These are phyloP conservation scores for Solanum medicagineum DNA, from an alignment of 257 asterid species.

Conservation along the genomic window DNA sequence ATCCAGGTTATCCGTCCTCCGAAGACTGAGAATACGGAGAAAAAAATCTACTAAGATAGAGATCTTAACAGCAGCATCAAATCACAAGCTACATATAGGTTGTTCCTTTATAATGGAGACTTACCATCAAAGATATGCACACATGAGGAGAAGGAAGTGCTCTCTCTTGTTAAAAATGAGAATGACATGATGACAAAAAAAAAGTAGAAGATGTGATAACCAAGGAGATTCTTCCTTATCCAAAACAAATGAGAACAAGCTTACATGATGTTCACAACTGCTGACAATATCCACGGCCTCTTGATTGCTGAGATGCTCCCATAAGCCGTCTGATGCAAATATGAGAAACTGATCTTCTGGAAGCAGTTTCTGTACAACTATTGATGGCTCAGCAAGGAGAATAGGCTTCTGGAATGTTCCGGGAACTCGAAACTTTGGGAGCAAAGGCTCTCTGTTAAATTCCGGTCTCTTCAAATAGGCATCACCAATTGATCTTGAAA, in stretches of 20 bases:
- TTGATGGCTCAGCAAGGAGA: constrained; percentile 65
- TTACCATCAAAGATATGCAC: not conserved
- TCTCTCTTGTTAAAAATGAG: not conserved
- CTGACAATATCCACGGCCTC: constrained; percentile 62
- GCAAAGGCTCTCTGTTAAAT: constrained; percentile 52
- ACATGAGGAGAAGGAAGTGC: not conserved
- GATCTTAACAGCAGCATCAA: not conserved
- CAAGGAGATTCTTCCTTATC: not conserved
- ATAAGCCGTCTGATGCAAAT: constrained; percentile 74
- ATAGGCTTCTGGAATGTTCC: constrained; percentile 57
- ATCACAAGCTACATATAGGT: not conserved
- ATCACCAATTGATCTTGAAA: constrained; percentile 77
- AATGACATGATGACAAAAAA: not conserved
- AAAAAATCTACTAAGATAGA: not conserved
- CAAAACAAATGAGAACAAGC: constrained; percentile 2
- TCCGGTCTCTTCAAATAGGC: constrained; percentile 67
- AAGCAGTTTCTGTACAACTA: constrained; percentile 35
- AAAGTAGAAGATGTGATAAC: not conserved
- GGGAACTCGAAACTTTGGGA: constrained; percentile 53
- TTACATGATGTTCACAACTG: constrained; percentile 43
- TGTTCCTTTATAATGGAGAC: not conserved
- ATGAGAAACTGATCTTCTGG: constrained; percentile 68
- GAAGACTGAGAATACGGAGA: not conserved
- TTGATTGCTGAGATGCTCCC: constrained; percentile 87
- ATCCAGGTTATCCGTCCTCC: not conserved